Percentiles rank a stretch among this genome's conserved stretches.
phyloP scores from a whole-genome alignment of 2,329 filamentous ascomycete species.

The Colletotrichum tofieldiae region DNA sequence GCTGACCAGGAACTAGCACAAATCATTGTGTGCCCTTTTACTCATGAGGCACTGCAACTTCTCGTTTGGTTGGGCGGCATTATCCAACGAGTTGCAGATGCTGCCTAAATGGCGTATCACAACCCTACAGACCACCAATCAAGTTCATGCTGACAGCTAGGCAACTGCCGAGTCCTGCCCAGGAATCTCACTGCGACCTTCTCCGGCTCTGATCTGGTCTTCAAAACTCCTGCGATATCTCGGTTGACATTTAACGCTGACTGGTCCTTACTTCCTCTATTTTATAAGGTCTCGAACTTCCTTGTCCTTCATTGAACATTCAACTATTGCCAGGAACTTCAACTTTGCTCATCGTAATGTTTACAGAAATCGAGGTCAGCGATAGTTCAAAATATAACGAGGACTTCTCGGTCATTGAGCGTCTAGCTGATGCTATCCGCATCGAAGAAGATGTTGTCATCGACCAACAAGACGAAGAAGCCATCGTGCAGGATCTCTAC shows the following conservation, averaged over 20 bases:
- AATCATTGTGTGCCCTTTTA: background rate
- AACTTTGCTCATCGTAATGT: background rate
- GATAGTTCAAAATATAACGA: conserved; percentile 16
- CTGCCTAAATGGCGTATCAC: conserved; percentile 5
- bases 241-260: too few relatives aligned
- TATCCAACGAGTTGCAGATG: background rate
- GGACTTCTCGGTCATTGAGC: conserved; percentile 36
- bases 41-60: background rate
- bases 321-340: background rate
- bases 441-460: conserved; percentile 17
- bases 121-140: background rate
- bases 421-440: conserved; percentile 25
- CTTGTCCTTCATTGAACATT: background rate
- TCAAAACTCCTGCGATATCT: background rate
- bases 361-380: background rate
- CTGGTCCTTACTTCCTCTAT: background rate
- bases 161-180: background rate
- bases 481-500: conserved; percentile 47
- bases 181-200: background rate
- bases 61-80: background rate
- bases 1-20: background rate
- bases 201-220: background rate
- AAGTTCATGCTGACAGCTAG: background rate
- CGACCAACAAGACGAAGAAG: conserved; percentile 18
- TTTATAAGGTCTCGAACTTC: background rate